phyloP scores from a whole-genome alignment of 352 stramenopile genomes.

The Pythium monospermum region DNA sequence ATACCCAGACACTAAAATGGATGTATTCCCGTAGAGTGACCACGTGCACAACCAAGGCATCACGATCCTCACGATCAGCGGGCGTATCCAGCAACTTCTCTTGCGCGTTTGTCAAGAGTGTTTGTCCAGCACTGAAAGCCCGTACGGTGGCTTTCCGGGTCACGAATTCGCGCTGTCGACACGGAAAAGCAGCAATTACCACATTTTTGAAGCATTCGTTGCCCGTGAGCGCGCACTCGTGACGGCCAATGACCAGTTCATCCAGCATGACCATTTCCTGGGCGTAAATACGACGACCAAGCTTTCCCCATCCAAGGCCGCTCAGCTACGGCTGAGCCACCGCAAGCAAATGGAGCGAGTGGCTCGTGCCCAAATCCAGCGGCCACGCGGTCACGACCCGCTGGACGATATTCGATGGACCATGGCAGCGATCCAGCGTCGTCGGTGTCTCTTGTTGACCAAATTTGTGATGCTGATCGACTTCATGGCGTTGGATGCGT shows the following conservation, averaged over 20 bases:
- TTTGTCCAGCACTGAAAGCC: slow-evolving; percentile 30
- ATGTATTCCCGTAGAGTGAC: slow-evolving; percentile 8
- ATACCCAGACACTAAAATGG: neutral
- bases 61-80: slow-evolving; percentile 27
- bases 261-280: slow-evolving; percentile 52
- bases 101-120: slow-evolving; percentile 30
- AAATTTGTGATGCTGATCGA: slow-evolving; percentile 51
- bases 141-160: slow-evolving; percentile 37
- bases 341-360: slow-evolving; percentile 21
- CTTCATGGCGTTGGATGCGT: slow-evolving; percentile 50
- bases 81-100: slow-evolving; percentile 33
- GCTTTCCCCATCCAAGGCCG: slow-evolving; percentile 20
- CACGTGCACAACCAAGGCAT: slow-evolving; percentile 13
- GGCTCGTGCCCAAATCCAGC: slow-evolving; percentile 15
- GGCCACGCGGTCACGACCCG: slow-evolving; percentile 21
- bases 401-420: slow-evolving; percentile 65
- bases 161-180: slow-evolving; percentile 49
- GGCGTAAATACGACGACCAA: neutral
- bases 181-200: slow-evolving; percentile 55
- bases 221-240: slow-evolving; percentile 43
- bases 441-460: slow-evolving; percentile 48
- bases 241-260: slow-evolving; percentile 42
- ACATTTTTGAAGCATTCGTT: slow-evolving; percentile 51
- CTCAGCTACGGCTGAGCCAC: slow-evolving; percentile 13
- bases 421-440: slow-evolving; percentile 53